Evolutionary conservation across 805 yeast species (phyloP).

Genomic region (Saturnispora quitensis): DNA sequence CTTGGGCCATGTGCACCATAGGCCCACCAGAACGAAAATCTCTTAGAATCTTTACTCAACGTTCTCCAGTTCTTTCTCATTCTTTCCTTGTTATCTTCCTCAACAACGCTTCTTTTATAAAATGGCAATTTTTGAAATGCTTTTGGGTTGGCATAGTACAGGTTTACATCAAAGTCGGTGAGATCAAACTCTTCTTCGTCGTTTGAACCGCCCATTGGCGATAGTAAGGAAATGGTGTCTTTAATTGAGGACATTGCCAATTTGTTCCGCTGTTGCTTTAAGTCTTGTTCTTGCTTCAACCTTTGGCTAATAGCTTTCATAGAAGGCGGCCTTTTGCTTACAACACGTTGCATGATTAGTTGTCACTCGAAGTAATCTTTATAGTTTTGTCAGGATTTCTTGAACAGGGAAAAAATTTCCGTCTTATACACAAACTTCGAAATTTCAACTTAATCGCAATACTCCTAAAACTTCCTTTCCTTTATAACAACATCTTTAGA

Average conservation of each 20-base stretch:
- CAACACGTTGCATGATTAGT: not conserved
- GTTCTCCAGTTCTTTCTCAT: constrained; percentile 48
- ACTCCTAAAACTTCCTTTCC: not conserved
- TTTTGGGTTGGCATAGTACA: constrained; percentile 25
- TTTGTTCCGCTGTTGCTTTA: constrained; percentile 26
- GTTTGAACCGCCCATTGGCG: constrained; percentile 22
- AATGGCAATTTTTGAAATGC: constrained; percentile 27
- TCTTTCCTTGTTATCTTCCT: constrained; percentile 37
- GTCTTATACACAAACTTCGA: not conserved
- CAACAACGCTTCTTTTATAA: constrained; percentile 49
- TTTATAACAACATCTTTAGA: not conserved
- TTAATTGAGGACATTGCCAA: constrained; percentile 32
- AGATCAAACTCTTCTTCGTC: constrained; percentile 27
- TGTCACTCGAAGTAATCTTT: not conserved
- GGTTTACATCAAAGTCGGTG: constrained; percentile 26
- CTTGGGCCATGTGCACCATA: constrained; percentile 71
- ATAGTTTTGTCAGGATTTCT: not conserved
- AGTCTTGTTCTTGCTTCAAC: constrained; percentile 22
- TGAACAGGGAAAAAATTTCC: not conserved
- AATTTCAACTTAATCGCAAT: not conserved
- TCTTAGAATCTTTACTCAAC: constrained; percentile 40
- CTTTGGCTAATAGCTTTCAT: constrained; percentile 14
- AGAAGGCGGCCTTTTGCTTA: not conserved
- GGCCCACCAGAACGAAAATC: constrained; percentile 49
- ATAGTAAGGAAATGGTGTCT: constrained; percentile 29